Conservation (phyloP, 768 basidiomycete species). For the Calocybe gangraenosa region DNA sequence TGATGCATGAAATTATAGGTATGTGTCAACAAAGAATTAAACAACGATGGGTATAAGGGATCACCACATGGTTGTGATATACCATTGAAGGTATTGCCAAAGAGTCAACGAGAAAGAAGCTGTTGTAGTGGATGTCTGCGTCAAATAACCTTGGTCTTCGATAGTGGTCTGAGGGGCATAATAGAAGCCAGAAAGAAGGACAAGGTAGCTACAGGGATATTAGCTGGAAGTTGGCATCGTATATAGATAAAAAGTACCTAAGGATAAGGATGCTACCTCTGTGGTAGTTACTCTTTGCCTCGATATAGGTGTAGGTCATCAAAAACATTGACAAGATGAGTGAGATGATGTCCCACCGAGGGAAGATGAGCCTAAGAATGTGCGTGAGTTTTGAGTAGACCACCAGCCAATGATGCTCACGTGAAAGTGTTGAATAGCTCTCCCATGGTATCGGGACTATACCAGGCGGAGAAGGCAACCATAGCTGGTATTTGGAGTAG, state of each 20-base stretch:
- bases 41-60: neutral
- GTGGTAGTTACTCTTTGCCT: slow-evolving; percentile 98
- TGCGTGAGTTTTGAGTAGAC: slow-evolving; percentile 4
- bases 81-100: slow-evolving; percentile 37
- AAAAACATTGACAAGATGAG: slow-evolving; percentile 96
- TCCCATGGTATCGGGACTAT: slow-evolving; percentile 82
- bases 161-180: slow-evolving; percentile 63
- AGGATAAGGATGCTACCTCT: slow-evolving; percentile 93
- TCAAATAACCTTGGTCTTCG: slow-evolving; percentile 32
- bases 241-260: slow-evolving; percentile 46
- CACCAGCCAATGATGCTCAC: slow-evolving; percentile 43
- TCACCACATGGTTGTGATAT: slow-evolving; percentile 26
- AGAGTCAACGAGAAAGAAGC: slow-evolving; percentile 35
- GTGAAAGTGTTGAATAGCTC: slow-evolving; percentile 89
- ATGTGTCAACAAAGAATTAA: neutral
- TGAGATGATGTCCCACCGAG: slow-evolving; percentile 95
- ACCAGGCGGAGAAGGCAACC: slow-evolving; percentile 98
- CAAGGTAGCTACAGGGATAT: slow-evolving; percentile 67
- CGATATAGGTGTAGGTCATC: slow-evolving; percentile 98
- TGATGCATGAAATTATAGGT: slow-evolving; percentile 1
- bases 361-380: slow-evolving; percentile 81
- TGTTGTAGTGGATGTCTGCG: slow-evolving; percentile 13
- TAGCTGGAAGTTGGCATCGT: neutral
- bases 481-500: slow-evolving; percentile 96
- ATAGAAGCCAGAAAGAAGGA: slow-evolving; percentile 89